These are phyloP conservation scores for Irpex sp. DNA, from an alignment of 1,284 basidiomycete genomes.

Conservation along the genomic window DNA sequence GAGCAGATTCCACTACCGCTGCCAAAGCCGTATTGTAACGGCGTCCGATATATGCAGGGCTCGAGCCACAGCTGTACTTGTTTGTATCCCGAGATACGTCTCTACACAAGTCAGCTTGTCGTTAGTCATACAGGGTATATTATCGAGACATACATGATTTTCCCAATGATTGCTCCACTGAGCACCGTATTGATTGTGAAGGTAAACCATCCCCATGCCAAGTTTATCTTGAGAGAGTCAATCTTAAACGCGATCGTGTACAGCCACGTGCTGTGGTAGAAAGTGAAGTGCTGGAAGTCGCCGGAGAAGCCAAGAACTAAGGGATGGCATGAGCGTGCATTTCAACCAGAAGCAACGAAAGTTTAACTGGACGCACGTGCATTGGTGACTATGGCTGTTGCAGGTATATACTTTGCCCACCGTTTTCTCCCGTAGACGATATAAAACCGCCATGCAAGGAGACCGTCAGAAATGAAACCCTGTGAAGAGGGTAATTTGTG, in stretches of 20 bases:
- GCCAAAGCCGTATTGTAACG: slow-evolving; percentile 12
- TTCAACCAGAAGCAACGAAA: background rate
- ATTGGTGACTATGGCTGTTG: slow-evolving; percentile 14
- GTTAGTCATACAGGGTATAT: background rate
- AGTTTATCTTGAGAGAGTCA: slow-evolving; percentile 18
- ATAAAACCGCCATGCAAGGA: slow-evolving; percentile 24
- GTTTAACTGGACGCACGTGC: slow-evolving; percentile 11
- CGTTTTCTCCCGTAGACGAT: slow-evolving; percentile 15
- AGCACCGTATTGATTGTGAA: slow-evolving; percentile 21
- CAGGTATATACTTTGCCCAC: slow-evolving; percentile 21
- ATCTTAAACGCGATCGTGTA: slow-evolving; percentile 18
- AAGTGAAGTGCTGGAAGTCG: slow-evolving; percentile 18
- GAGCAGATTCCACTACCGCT: slow-evolving; percentile 21
- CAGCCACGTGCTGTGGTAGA: slow-evolving; percentile 12
- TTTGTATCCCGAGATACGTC: background rate
- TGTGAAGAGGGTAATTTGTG: background rate
- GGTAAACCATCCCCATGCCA: slow-evolving; percentile 25
- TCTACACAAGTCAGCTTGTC: background rate
- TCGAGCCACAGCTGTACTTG: background rate
- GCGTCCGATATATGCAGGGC: too few species aligned
- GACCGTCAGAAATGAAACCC: slow-evolving; percentile 22
- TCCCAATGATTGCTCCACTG: slow-evolving; percentile 19
- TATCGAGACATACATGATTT: slow-evolving; percentile 16
- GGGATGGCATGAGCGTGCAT: background rate
- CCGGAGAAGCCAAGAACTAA: slow-evolving; percentile 23